phyloP scores from a whole-genome alignment of 345 rosid genomes.

The Euphorbia tirucalli region DNA sequence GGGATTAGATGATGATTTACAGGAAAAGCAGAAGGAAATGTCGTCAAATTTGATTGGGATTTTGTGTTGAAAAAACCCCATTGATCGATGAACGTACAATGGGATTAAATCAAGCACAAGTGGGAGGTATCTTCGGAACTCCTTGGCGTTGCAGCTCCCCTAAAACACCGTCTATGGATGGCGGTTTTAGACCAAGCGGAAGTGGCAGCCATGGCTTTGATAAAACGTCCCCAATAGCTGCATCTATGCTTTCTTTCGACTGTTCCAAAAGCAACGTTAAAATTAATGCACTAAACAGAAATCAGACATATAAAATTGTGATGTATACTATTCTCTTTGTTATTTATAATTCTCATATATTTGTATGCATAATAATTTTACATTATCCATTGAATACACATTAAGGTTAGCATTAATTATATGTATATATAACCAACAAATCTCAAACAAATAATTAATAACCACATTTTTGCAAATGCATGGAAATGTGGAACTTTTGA shows the following conservation, averaged over 20 bases:
- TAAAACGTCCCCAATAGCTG: slow-evolving; percentile 69
- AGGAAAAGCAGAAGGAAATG: slow-evolving; percentile 6
- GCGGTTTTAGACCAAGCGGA: slow-evolving; percentile 77
- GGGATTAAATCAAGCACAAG: slow-evolving; percentile 28
- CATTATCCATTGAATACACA: too few relatives aligned
- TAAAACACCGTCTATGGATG: slow-evolving; percentile 58
- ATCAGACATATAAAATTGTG: neutral
- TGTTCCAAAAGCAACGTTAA: slow-evolving; percentile 15
- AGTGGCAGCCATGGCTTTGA: slow-evolving; percentile 82
- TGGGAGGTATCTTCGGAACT: slow-evolving; percentile 57
- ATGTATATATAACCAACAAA: too few relatives aligned
- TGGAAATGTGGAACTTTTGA: too few relatives aligned
- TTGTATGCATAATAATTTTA: too few relatives aligned
- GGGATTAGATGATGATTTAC: slow-evolving; percentile 18
- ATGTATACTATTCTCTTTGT: too few relatives aligned
- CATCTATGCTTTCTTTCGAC: slow-evolving; percentile 74
- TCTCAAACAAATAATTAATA: too few relatives aligned
- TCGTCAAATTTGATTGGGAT: slow-evolving; percentile 31
- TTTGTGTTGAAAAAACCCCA: neutral
- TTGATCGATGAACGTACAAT: neutral
- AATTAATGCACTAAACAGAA: neutral
- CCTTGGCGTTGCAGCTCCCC: slow-evolving; percentile 78
- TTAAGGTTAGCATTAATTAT: too few relatives aligned
- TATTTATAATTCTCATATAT: too few relatives aligned
- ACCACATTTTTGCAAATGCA: too few relatives aligned